Evolutionary conservation across 163 green algal species (phyloP).

Genomic region (Chlorella variabilis): DNA sequence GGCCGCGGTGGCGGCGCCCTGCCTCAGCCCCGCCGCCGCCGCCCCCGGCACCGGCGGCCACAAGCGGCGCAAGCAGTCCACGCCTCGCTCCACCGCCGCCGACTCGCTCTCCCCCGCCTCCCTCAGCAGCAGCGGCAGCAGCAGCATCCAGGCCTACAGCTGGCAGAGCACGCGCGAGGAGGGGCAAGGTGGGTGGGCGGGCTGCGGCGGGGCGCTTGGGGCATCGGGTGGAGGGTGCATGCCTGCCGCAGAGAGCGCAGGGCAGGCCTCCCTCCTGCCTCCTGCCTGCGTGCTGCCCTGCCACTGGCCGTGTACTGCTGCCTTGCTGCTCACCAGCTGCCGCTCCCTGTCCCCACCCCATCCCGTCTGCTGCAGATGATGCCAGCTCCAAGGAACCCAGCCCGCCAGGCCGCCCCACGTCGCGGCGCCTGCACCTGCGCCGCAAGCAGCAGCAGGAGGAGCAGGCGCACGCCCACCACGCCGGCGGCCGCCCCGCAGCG

Average conservation of each 20-base stretch:
- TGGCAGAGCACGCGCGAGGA: not conserved
- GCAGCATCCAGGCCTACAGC: constrained; percentile 32
- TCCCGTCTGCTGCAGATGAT: not conserved
- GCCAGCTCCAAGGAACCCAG: constrained; percentile 1
- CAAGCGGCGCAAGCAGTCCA: constrained; percentile 35
- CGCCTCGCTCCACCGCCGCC: not conserved
- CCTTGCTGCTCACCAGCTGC: not conserved
- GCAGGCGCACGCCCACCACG: not conserved
- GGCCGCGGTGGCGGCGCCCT: constrained; percentile 1
- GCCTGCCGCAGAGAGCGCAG: no score
- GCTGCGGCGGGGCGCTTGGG: not conserved
- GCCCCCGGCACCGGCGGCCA: not conserved
- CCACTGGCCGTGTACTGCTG: not conserved
- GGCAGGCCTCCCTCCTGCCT: not conserved
- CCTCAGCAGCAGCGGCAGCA: constrained; percentile 18
- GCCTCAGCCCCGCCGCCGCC: not conserved
- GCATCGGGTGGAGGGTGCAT: not conserved
- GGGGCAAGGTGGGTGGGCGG: not conserved
- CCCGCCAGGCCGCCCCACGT: not conserved
- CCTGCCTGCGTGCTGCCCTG: not conserved
- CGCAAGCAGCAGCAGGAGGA: not conserved
- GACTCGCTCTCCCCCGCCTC: not conserved
- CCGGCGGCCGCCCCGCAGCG: not conserved
- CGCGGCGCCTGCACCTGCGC: not conserved
- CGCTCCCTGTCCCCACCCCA: not conserved